Evolutionary conservation across 257 asterid genomes (phyloP), one percentile per base, ranked within the genome.

Genomic region (Striga asiatica): DNA sequence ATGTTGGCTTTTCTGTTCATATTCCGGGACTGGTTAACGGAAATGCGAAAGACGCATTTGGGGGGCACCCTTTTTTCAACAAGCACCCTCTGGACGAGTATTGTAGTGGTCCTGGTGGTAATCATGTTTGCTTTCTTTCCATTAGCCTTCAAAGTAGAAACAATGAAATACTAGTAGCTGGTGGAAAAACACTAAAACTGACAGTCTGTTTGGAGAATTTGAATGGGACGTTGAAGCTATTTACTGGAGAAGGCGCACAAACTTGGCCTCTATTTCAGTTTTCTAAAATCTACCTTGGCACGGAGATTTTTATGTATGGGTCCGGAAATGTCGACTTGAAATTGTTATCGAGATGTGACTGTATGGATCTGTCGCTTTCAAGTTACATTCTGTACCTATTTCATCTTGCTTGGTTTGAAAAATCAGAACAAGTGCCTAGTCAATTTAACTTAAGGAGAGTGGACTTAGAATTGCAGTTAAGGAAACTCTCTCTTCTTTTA

Each of bases 181-280:
- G 74, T 68, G 92, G 77, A 20, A 64, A 73, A 61, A 71, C 62
- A 59, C 55, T 77, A 71, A 75, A 60, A 63, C 58, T 82, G 65
- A 66, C 73, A 17, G 61, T 75, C 62, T 66, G 64, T 66, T 74
- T 69, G 35, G 94, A 80, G 64, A 71, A 78, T 63, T 57, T 71
- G 59, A 78, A 62, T 58, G 94, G 89, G 49, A 55, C 60, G 34
- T 58, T 84, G 78, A 80, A 78, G 67, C 67, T 82, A 37, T 75
- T 58, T 28, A 65, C 53, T 5, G 84, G 72, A 29, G 77, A 61
- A 35, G 50, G 43, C 46, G 66, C 68, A 47, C 81, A 70, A 52
- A 67, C 78, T 1, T 84, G 85, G 89, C 86, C 95, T 39, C 75
- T 84, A 46, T 78, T 91, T 74, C 92, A 78, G 65, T 50, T 84